Evolutionary conservation across 2,329 filamentous ascomycete species (phyloP), one percentile per base, ranked within the genome.

Genomic region (Venturia aucupariae): DNA sequence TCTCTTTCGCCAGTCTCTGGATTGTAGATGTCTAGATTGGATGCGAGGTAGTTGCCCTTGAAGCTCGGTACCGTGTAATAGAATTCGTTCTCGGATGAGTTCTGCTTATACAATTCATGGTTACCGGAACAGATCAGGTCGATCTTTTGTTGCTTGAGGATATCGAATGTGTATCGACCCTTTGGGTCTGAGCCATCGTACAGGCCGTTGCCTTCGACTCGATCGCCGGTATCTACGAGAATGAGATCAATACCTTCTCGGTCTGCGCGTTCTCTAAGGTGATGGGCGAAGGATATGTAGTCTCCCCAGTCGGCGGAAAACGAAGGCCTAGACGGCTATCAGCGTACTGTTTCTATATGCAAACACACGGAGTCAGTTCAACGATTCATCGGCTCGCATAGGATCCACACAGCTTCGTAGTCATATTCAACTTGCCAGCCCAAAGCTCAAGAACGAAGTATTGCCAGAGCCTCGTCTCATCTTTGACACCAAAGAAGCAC

Each of bases 301-400:
- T 99, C 94, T 65, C 94, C 94, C 92, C 94, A 97, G 75, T 99
- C 94, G 59, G 91, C 93, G 7, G 90, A 92, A 76, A 95, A 99
- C 66, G 94, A 93, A 2, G 91, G 82, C 78, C 89, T 91, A 67
- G 35, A 51, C 22, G 46, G 46, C 46, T 51, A 27, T 51, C 46
- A 51, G 46, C 46, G 5, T 48, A 27, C 46, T 27, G 2, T 27
- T 27, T 15, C 46, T 51, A 24, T 2, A 51, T 10, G 46, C 46
- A 51, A 51, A 27, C 22, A 15, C 46, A 13, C 10, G 27, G 22
- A 27, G 46, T 8, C 24, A 15, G 11, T 51, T 13, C 15, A 27
- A 27, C 7, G 10, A 51, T 51, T 3, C 22, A 15, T 27, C 10
- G 46, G 8, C 22, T 51, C 46, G 19, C 22, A 46, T 3, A 6